Conservation (phyloP, 345 rosid species). For the Carallia pectinifolia region DNA sequence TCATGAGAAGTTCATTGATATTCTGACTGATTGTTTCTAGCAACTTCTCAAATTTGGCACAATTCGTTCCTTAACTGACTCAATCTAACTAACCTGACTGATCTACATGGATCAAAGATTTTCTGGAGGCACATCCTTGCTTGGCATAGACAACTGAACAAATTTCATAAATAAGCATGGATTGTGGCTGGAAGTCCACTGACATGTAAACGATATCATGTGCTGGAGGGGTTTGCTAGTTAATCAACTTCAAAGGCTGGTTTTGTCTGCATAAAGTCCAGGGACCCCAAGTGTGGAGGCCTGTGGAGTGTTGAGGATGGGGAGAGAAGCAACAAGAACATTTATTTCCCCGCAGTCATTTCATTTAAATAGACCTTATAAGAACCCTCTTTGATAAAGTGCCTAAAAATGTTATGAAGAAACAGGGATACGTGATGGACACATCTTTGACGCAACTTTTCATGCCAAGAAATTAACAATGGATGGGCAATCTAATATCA, state of each 20-base stretch:
- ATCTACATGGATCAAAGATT: neutral
- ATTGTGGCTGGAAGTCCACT: neutral
- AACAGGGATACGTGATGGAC: neutral
- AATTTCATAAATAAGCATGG: neutral
- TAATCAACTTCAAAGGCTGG: neutral
- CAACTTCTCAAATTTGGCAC: neutral
- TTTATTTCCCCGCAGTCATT: too few species aligned
- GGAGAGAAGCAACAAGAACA: too few species aligned
- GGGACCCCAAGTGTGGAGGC: too few species aligned
- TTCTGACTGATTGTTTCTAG: neutral
- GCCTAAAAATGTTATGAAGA: neutral
- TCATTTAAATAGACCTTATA: too few species aligned
- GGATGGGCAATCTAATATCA: neutral
- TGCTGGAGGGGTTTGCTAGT: neutral
- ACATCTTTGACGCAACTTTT: slow-evolving; percentile 2
- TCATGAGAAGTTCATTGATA: neutral
- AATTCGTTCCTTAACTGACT: neutral
- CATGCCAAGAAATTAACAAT: neutral
- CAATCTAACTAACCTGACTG: slow-evolving; percentile 1
- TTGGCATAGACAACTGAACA: neutral
- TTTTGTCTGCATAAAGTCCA: too few species aligned
- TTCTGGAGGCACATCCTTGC: neutral
- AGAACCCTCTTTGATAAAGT: neutral
- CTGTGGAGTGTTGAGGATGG: too few species aligned
- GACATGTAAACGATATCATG: neutral